Percentiles rank a stretch among this genome's conserved stretches.
Conservation (phyloP, 306 rosid species). For the Notholithocarpus densiflorus region DNA sequence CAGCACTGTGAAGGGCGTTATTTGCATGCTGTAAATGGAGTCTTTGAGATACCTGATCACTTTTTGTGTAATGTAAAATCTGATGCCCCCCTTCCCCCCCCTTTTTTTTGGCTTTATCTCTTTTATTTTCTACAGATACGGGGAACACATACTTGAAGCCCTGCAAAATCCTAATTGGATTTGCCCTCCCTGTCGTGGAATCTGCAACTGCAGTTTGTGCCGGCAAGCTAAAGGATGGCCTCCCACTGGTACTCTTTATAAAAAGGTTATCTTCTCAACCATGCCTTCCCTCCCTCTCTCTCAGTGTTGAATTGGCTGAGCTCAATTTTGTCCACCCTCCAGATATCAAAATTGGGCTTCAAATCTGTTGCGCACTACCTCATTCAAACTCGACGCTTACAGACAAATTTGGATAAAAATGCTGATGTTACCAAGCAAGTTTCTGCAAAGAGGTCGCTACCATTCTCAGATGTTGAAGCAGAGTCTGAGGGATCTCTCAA, state of each 20-base stretch:
- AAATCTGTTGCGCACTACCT: slow-evolving; percentile 97
- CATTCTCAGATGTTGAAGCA: slow-evolving; percentile 40
- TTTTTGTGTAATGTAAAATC: neutral
- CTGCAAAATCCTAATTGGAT: slow-evolving; percentile 62
- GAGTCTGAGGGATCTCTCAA: slow-evolving; percentile 26
- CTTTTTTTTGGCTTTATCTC: neutral
- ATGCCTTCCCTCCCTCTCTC: neutral
- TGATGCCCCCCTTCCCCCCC: neutral
- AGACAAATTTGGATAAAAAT: slow-evolving; percentile 29
- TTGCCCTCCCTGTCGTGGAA: slow-evolving; percentile 92
- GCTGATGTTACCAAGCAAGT: slow-evolving; percentile 35
- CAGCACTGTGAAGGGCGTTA: neutral
- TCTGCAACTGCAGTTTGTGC: slow-evolving; percentile 96
- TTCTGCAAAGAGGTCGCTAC: slow-evolving; percentile 62
- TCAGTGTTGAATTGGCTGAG: slow-evolving; percentile 5
- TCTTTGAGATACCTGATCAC: neutral
- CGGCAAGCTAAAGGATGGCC: slow-evolving; percentile 89
- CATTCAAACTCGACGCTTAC: slow-evolving; percentile 61
- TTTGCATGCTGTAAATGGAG: neutral
- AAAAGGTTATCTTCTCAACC: slow-evolving; percentile 54
- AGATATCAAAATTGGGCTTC: slow-evolving; percentile 64
- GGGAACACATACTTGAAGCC: slow-evolving; percentile 94
- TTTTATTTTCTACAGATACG: slow-evolving; percentile 53
- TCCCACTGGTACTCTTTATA: slow-evolving; percentile 76
- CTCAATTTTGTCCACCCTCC: slow-evolving; percentile 28